Evolutionary conservation across 352 stramenopile species (phyloP), one percentile per base, ranked within the genome.

Genomic region (Globisporangium ultimum): DNA sequence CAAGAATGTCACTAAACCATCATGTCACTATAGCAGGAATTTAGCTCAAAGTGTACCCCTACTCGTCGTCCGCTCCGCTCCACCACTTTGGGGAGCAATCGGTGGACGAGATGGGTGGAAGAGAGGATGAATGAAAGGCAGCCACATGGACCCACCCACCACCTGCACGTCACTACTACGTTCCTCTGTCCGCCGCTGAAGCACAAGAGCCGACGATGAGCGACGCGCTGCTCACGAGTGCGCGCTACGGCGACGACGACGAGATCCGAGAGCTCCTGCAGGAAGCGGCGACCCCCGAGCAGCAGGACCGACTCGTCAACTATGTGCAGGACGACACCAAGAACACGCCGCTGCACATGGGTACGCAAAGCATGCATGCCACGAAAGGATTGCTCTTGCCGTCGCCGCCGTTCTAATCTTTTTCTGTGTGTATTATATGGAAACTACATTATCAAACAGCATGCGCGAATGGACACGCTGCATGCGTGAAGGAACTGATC

Each of bases 281-380:
- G n/a, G 63, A 55, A 0, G 64, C 60, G 0, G 43, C 63, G 15
- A 53, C 58, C 0, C 60, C 58, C 11, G 58, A 59, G 0, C 47
- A 68, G 21, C 59, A 64, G 15, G 56, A 74, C 21, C 66, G 53
- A 46, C 53, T 87, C 18, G 65, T 93, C 32, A 92, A 95, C 66
- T 95, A 79, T 34, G 76, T 80, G 53, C 81, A 95, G 66, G 70
- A 83, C 13, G 75, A 81, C 54, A 84, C 83, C 55, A 68, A 81
- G 42, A 93, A 93, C 69, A 91, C 85, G 42, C 81, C 85, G 24
- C 78, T 95, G 20, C 85, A 95, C 70, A 95, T 95, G 85, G 85
- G 83, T 89, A 67, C 32, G 67, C 41, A 20, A 17, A 15, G n/a
- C 10, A 9, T 20, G 49, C 8, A 34, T 34, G 20, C 13, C 24